Base-by-base conservation (phyloP, 495 filamentous ascomycete genomes). In the Annulohypoxylon bovei region DNA sequence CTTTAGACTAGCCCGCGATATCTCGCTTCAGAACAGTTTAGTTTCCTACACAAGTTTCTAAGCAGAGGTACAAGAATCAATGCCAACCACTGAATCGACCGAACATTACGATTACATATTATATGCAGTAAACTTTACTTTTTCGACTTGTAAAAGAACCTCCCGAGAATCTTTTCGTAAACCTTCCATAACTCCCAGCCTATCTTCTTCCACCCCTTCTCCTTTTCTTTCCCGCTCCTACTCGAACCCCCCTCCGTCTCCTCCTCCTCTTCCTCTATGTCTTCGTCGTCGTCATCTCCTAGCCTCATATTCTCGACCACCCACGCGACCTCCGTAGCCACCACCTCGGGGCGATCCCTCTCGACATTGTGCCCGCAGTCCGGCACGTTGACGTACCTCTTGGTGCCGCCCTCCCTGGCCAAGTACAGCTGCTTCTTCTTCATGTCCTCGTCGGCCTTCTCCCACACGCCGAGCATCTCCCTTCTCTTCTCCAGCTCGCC, bases 331-430 rank as follows among this genome's bases (percentile, higher is more conserved):
- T 83, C 83, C 20, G 68, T 68, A 0, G 79, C 82, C 54, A 87
- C 77, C 11, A 84, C 76, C 52, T 85, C 84, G 32, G 84, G 84
- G 6, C 81, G 76, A 5, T 81, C 67, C 20, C 83, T 53, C 63
- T 85, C 80, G 11, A 87, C 77, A 76, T 86, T 75, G 70, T 87
- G 85, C 18, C 84, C 84, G 68, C 81, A 84, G 20, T 81, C 83
- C 5, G 79, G 70, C 3, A 85, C 16, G 37, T 81, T 70, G 18
- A 82, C 75, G 20, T 80, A 77, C 44, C 78, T 75, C 42, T 74
- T 78, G 0, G 37, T 75, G 32, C 12, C 69, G 27, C 12, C 46
- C 54, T 27, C 39, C 27, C 69, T 70, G 0, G 81, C 81, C 32
- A 86, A 73, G 18, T 68, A 67, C 32, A 86, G 61, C 76, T 86